These are phyloP conservation scores for Podospora australis DNA, from an alignment of 495 filamentous ascomycete species.

Conservation along the genomic window DNA sequence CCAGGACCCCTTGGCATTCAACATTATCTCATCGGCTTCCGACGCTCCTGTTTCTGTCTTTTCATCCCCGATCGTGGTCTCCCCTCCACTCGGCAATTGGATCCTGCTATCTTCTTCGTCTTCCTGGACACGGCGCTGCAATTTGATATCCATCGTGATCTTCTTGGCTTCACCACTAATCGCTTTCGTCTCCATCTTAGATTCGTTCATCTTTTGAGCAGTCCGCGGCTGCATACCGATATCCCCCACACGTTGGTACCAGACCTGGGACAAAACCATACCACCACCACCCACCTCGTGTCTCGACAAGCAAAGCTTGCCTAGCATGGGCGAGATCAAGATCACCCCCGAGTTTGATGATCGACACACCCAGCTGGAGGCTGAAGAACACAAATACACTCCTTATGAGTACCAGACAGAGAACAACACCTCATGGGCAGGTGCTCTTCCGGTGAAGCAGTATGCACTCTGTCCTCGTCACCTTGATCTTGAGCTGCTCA, in stretches of 20 bases:
- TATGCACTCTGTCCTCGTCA: slow-evolving; percentile 24
- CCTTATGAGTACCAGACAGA: slow-evolving; percentile 80
- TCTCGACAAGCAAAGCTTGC: slow-evolving; percentile 33
- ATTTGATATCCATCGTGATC: slow-evolving; percentile 1
- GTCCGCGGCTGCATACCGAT: neutral
- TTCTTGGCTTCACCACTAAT: neutral
- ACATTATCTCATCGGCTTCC: no score
- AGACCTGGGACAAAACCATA: slow-evolving; percentile 2
- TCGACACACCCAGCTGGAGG: slow-evolving; percentile 46
- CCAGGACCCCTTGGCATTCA: no score
- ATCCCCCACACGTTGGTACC: slow-evolving; percentile 4
- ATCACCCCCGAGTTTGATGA: slow-evolving; percentile 49
- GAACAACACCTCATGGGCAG: slow-evolving; percentile 91
- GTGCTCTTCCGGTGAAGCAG: slow-evolving; percentile 92
- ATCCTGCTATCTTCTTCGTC: no score
- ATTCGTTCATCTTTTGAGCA: neutral
- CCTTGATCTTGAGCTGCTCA: neutral
- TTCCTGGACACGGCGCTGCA: neutral
- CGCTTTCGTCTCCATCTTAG: neutral
- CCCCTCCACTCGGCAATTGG: neutral
- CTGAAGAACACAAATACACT: slow-evolving; percentile 46
- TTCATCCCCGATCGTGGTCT: neutral
- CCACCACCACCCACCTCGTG: neutral
- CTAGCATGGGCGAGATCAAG: slow-evolving; percentile 50
- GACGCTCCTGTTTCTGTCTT: no score